phyloP scores from a whole-genome alignment of 2,329 filamentous ascomycete species.

The Xylariaceae sp. region DNA sequence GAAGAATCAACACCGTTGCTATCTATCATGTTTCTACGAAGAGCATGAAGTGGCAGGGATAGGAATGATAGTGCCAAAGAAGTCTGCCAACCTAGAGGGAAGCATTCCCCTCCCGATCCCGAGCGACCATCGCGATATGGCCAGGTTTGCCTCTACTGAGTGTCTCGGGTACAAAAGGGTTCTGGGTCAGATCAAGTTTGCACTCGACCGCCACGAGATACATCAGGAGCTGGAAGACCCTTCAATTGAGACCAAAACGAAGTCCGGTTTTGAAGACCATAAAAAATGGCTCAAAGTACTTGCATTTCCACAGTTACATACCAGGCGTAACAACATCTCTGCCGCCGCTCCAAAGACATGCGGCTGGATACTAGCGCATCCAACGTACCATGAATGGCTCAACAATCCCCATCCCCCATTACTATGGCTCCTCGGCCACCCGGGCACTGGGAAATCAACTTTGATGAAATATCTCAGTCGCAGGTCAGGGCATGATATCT shows the following conservation, averaged over 20 bases:
- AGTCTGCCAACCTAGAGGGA: conserved; percentile 5
- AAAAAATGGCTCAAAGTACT: conserved; percentile 1
- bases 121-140: conserved; percentile 6
- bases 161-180: neutral
- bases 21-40: neutral
- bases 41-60: conserved; percentile 4
- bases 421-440: conserved; percentile 1
- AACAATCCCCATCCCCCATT: neutral
- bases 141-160: neutral
- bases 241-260: too few species aligned
- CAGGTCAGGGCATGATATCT: neutral
- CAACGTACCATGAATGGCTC: neutral
- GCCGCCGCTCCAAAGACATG: neutral
- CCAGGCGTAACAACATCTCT: neutral
- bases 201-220: neutral
- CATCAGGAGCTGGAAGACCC: neutral
- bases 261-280: neutral
- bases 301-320: neutral
- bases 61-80: neutral
- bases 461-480: conserved; percentile 1
- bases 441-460: neutral
- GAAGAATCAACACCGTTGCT: conserved; percentile 2
- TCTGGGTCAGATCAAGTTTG: conserved; percentile 4
- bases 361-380: neutral
- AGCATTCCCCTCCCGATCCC: conserved; percentile 5